These are phyloP conservation scores for Wickerhamiella nectarea DNA, from an alignment of 805 yeast genomes.

Conservation along the genomic window DNA sequence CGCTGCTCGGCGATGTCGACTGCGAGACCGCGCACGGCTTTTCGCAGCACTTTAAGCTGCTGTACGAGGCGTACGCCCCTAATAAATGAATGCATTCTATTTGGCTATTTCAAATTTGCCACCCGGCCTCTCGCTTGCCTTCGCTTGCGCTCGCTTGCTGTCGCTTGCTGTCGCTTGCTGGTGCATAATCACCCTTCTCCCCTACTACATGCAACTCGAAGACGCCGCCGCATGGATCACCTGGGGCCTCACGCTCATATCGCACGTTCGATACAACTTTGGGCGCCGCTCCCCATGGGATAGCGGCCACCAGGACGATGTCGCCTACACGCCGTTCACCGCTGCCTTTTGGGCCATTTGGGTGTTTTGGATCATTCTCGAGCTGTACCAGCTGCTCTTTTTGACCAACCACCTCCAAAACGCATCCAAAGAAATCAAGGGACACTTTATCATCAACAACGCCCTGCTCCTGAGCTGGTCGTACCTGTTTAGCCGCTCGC, in stretches of 20 bases:
- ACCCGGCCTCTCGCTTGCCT: no score
- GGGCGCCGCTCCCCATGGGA: constrained; percentile 37
- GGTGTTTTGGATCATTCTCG: constrained; percentile 45
- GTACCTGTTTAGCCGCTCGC: constrained; percentile 42
- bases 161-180: no score
- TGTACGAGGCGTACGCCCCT: constrained; percentile 38
- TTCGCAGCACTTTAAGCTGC: constrained; percentile 32
- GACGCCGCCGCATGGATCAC: constrained; percentile 35
- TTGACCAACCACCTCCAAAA: constrained; percentile 23
- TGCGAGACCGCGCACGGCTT: constrained; percentile 33
- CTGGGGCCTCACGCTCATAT: constrained; percentile 42
- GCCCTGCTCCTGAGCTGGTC: constrained; percentile 50
- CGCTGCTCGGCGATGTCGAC: constrained; percentile 36
- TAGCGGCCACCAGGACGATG: constrained; percentile 35
- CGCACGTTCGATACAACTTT: constrained; percentile 41
- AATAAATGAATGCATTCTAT: constrained; percentile 14
- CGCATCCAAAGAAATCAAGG: constrained; percentile 30
- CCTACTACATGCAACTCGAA: background rate
- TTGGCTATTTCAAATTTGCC: no score
- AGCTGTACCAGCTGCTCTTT: constrained; percentile 36
- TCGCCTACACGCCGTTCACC: constrained; percentile 59
- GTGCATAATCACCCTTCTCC: background rate
- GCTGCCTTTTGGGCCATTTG: constrained; percentile 28
- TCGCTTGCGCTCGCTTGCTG: no score
- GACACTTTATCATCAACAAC: constrained; percentile 54